Evolutionary conservation across 1,139 yeast species (phyloP), one percentile per base, ranked within the genome.

Genomic region (Pichia inconspicua): DNA sequence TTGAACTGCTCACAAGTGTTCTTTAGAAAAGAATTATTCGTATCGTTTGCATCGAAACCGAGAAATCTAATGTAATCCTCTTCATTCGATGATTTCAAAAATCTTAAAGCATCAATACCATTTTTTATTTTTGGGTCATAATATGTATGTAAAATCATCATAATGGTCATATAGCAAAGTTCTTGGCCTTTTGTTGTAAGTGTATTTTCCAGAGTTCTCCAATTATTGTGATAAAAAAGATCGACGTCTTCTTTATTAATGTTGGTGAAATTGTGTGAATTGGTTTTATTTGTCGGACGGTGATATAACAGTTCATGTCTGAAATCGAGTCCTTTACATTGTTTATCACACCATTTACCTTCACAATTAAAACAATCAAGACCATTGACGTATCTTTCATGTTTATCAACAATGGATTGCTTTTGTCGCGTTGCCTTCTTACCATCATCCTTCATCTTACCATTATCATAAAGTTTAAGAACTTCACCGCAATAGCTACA

Each of bases 401-500:
- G 61, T 43, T 59, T 62, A 39, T 48, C 52, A 6, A 46, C 36
- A 6, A 31, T 19, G 10, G 54, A 55, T 31, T 58, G 58, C 9
- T 50, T 49, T 10, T 55, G 22, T 22, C 50, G 47, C 11, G 48
- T 48, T 9, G 41, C 40, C 31, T 56, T 57, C 9, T 72, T 53
- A 11, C 65, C 42, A 28, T 51, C 46, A 42, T 59, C 63, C 40
- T 55, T 53, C 50, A 61, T 52, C 14, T 58, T 43, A 7, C 66
- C 65, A 32, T 53, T 51, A 46, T 63, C 64, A 40, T 60, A 60
- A 4, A 57, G 70, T 48, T 74, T 73, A 43, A 84, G 67, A 4
- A 84, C 72, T 42, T 75, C 74, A 1, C 95, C 90, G 69, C 97
- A 90, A 59, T 77, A 75, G 1, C 90, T 73, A 63, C 97, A 90